phyloP scores from a whole-genome alignment of 495 filamentous ascomycete species.

The Xylaria telfairii region DNA sequence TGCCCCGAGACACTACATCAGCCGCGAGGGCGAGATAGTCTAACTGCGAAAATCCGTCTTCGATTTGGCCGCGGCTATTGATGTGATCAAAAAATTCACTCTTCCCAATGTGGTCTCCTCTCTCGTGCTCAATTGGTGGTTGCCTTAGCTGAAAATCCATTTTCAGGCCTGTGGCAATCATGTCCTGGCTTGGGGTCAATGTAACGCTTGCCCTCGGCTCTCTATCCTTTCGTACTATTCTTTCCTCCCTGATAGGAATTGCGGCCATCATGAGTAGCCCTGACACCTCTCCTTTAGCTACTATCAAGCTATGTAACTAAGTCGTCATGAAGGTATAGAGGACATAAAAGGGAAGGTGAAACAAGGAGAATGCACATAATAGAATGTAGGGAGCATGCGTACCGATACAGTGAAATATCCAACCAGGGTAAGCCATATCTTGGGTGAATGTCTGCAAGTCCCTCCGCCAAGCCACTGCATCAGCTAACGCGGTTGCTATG shows the following conservation, averaged over 20 bases:
- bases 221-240: not conserved
- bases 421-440: not conserved
- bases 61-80: not conserved
- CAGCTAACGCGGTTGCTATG: not conserved
- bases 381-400: not conserved
- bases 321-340: not conserved
- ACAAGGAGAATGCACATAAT: not conserved
- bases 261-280: slow-evolving; percentile 22
- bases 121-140: too few relatives aligned
- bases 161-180: not conserved
- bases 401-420: slow-evolving; percentile 19
- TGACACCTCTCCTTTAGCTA: not conserved
- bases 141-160: not conserved
- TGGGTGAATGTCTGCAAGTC: not conserved
- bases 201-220: not conserved
- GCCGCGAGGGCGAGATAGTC: slow-evolving; percentile 4
- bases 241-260: not conserved
- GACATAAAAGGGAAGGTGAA: not conserved
- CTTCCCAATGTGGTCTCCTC: not conserved
- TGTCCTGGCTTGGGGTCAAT: not conserved
- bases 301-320: not conserved
- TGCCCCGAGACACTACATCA: not conserved
- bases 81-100: slow-evolving; percentile 3
- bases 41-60: slow-evolving; percentile 1
- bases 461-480: not conserved